Evolutionary conservation across 257 asterid species (phyloP).

Genomic region (Cruciata laevipes): DNA sequence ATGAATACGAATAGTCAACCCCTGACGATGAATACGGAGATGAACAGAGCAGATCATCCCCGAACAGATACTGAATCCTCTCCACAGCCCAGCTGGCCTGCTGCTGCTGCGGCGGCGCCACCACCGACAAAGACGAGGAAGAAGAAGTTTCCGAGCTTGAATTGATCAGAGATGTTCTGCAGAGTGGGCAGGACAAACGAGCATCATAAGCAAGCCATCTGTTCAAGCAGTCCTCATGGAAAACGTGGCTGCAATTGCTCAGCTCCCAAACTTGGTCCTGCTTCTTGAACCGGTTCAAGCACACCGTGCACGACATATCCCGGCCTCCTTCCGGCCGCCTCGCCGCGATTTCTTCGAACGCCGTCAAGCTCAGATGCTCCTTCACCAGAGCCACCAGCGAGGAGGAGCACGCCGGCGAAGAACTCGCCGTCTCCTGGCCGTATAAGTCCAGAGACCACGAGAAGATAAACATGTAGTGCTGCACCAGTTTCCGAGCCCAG

Average conservation of each 20-base stretch:
- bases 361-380: conserved; percentile 39
- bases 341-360: conserved; percentile 30
- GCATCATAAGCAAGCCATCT: conserved; percentile 53
- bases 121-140: neutral
- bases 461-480: conserved; percentile 20
- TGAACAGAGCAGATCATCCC: conserved; percentile 57
- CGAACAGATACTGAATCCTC: conserved; percentile 62
- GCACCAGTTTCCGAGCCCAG: conserved; percentile 30
- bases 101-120: conserved; percentile 9
- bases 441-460: conserved; percentile 15
- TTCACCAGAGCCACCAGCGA: conserved; percentile 28
- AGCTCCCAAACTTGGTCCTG: conserved; percentile 58
- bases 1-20: neutral
- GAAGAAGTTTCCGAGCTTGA: conserved; percentile 3
- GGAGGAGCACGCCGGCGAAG: conserved; percentile 12
- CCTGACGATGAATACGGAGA: conserved; percentile 10
- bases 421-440: neutral
- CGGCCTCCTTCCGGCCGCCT: conserved; percentile 20
- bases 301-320: conserved; percentile 50
- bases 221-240: conserved; percentile 62
- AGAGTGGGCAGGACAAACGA: conserved; percentile 57
- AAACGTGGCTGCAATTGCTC: conserved; percentile 63
- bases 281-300: conserved; percentile 41
- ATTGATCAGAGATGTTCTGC: conserved; percentile 44
- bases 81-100: conserved; percentile 84